Evolutionary conservation across 73 alveolate species (phyloP), one percentile per base, ranked within the genome.

Genomic region (Urostyla sp.): DNA sequence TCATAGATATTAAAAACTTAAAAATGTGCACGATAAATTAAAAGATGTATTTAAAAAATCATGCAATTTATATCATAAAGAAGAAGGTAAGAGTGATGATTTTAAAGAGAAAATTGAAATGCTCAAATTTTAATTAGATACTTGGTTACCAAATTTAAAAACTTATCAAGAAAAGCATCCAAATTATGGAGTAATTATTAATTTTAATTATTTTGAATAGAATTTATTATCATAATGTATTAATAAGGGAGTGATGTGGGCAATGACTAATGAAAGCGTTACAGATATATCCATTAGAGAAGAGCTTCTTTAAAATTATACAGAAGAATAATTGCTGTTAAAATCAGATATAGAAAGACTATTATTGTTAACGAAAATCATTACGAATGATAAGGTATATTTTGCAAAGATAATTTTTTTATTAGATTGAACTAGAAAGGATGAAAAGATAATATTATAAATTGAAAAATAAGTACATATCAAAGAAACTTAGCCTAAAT

Each of bases 401-500:
- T 63, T 10, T 8, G 3, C 20, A 13, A 18, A n/a, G 1, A 13
- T 4, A 43, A n/a, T 43, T 13, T 31, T 13, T 15, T 58, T 23
- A 63, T n/a, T 28, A 63, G 79, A 63, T 63, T 63, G 79, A 63
- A 63, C 44, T 45, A 43, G 79, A 63, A 23, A 34, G 79, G 28
- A 44, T 63, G n/a, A 63, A 40, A 16, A 38, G 60, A 40, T 57
- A 63, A 23, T 26, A 43, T 2, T 57, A 43, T 2, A 63, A 63
- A 40, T 1, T 38, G 18, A 63, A 63, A 21, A 18, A 57, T 6
- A 16, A 38, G 36, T 23, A 43, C 24, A 18, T 11, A 6, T 7
- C 21, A 4, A 63, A 63, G 36, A 63, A 23, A 40, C 46, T 63
- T 7, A 35, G 44, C n/a, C 24, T 45, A 18, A 63, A 63, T 20